These are phyloP conservation scores for Ophidiomyces ophidiicola DNA, from an alignment of 2,329 filamentous ascomycete genomes.

Conservation along the genomic window DNA sequence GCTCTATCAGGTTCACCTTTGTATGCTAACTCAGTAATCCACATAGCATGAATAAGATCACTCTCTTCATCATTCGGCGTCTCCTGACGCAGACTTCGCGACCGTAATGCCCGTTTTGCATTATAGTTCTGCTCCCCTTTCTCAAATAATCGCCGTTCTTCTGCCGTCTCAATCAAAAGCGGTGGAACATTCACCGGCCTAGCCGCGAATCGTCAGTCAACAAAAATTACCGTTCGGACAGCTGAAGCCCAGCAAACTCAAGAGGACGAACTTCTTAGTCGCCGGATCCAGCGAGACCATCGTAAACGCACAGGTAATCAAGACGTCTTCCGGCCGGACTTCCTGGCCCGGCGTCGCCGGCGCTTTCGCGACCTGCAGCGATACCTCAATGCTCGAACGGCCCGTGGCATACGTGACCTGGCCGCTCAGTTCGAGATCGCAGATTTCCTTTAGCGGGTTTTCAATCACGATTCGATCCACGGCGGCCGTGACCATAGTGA, in stretches of 20 bases:
- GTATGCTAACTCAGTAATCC: slow-evolving; percentile 55
- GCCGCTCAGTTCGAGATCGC: slow-evolving; percentile 61
- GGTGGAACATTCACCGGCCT: slow-evolving; percentile 52
- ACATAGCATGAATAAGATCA: slow-evolving; percentile 60
- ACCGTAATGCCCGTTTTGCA: slow-evolving; percentile 52
- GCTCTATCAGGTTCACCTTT: slow-evolving; percentile 37
- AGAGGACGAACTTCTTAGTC: slow-evolving; percentile 46
- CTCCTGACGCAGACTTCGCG: slow-evolving; percentile 50
- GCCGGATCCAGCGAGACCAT: slow-evolving; percentile 62
- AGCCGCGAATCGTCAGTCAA: slow-evolving; percentile 2
- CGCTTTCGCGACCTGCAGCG: slow-evolving; percentile 59
- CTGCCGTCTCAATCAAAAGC: slow-evolving; percentile 48
- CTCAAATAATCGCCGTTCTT: slow-evolving; percentile 52
- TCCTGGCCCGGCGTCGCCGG: slow-evolving; percentile 45
- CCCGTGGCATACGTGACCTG: slow-evolving; percentile 61
- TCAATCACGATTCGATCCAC: slow-evolving; percentile 56
- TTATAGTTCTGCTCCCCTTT: slow-evolving; percentile 54
- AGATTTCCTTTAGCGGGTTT: slow-evolving; percentile 62
- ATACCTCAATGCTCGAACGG: slow-evolving; percentile 60
- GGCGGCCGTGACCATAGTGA: slow-evolving; percentile 52
- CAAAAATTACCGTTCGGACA: slow-evolving; percentile 7
- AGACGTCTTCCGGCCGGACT: slow-evolving; percentile 46
- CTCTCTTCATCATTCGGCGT: slow-evolving; percentile 60
- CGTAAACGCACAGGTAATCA: slow-evolving; percentile 62
- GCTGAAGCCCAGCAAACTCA: not conserved